Conservation (phyloP, 257 asterid species). For the Nicotiana noctiflora region DNA sequence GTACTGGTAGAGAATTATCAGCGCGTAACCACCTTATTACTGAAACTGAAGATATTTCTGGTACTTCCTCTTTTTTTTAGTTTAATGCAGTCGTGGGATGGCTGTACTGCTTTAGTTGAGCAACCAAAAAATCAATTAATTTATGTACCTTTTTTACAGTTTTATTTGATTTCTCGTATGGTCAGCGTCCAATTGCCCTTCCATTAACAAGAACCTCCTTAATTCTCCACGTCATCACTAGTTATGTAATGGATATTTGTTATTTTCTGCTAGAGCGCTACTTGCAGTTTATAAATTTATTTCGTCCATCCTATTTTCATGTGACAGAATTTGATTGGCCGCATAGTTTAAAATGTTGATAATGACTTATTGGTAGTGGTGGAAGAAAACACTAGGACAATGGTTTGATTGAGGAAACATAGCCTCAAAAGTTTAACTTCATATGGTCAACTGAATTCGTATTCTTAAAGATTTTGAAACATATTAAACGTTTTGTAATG, state of each 20-base stretch:
- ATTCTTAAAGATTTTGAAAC: background rate
- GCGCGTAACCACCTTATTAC: slow-evolving; percentile 14
- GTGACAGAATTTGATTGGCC: background rate
- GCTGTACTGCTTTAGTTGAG: background rate
- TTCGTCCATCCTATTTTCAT: background rate
- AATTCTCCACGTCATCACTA: background rate
- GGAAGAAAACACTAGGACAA: background rate
- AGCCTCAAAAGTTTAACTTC: background rate
- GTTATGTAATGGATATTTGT: background rate
- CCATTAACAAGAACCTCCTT: background rate
- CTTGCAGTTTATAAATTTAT: background rate
- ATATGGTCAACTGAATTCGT: background rate
- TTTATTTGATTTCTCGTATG: background rate
- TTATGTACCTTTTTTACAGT: background rate
- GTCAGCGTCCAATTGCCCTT: background rate
- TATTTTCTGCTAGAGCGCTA: background rate
- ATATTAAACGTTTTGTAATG: background rate
- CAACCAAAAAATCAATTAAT: background rate
- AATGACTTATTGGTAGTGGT: background rate
- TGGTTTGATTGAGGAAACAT: background rate
- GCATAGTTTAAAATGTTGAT: background rate
- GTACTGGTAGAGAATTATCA: slow-evolving; percentile 55
- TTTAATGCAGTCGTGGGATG: background rate
- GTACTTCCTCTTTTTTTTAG: slow-evolving; percentile 15
- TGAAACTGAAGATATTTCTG: slow-evolving; percentile 25